Evolutionary conservation across 768 basidiomycete species (phyloP), one percentile per base, ranked within the genome.

Genomic region (Leccinellum luteum): DNA sequence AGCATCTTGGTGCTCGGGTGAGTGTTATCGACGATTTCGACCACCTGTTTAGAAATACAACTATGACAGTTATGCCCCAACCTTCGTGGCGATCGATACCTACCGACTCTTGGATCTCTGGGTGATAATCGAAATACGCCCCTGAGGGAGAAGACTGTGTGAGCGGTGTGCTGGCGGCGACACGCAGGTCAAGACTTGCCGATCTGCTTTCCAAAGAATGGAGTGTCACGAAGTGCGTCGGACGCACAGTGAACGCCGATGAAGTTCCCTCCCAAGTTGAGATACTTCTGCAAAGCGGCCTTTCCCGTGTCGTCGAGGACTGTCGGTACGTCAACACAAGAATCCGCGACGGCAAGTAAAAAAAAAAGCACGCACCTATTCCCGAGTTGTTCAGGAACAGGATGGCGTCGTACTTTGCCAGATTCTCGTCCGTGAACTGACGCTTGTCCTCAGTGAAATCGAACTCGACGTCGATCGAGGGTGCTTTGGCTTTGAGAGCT

Each of bases 121-220:
- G 81, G 62, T 91, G 89, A 68, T 87, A 86, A 64, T 89, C 85
- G 61, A 91, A 92, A 45, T 78, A 79, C 10, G 90, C 83, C 15
- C 85, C 83, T 85, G 38, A 6, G 47, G 28, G 49, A 31, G 32
- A 32, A 35, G 10, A 9, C 3, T 25, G 1, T 10, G 9, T 62
- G 52, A 62, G 44, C 44, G 51, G 48, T 30, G 25, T 56, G 10
- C 45, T 2, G 19, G 6, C 15, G 45, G 19, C 6, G 55, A 21
- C 51, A 34, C 7, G 17, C 2, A 34, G 21, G 7, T 28, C 10
- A 4, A 19, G 25, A 61, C 71, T 5, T 54, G 85, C 87, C 85
- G 54, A 89, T 65, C 67, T 86, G 82, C 51, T 72, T 74, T 17
- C 75, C 76, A 64, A 81, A 90, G 64, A 82, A 86, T 0, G 78